Percentiles rank a stretch among this genome's conserved stretches.
These are phyloP conservation scores for Yarrowia sp. DNA, from an alignment of 805 yeast genomes.

Conservation along the genomic window DNA sequence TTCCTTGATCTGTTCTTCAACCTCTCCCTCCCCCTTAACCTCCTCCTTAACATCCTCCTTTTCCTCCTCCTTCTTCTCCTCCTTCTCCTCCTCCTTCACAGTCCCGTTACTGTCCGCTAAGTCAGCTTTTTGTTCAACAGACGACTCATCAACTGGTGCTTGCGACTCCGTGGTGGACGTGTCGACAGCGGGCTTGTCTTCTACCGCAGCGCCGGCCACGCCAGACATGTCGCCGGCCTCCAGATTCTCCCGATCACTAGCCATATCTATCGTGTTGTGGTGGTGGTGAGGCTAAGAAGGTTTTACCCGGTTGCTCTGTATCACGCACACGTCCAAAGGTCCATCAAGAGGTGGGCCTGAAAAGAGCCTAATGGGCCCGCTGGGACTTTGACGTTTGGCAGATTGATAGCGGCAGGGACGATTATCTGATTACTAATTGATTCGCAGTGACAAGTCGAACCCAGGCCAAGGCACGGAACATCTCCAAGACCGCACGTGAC, in stretches of 20 bases:
- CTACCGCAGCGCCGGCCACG: background rate
- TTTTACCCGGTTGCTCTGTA: slow-evolving; percentile 36
- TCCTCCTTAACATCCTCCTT: background rate
- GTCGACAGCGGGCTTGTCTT: too few species aligned
- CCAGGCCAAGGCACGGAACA: too few species aligned
- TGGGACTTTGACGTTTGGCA: too few species aligned
- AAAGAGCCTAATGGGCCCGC: background rate
- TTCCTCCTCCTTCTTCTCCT: background rate
- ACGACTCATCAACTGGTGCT: too few species aligned
- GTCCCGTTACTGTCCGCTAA: too few species aligned
- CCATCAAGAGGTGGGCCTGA: slow-evolving; percentile 7
- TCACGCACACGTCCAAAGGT: slow-evolving; percentile 19
- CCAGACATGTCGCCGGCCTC: background rate
- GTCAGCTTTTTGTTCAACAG: slow-evolving; percentile 1
- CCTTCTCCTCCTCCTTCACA: background rate
- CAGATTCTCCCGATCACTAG: slow-evolving; percentile 26
- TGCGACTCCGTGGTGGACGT: too few species aligned
- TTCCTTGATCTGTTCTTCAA: background rate
- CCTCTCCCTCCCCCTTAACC: background rate
- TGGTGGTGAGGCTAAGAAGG: slow-evolving; percentile 39
- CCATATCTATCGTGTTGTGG: slow-evolving; percentile 37
- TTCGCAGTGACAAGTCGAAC: too few species aligned
- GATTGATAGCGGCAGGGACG: too few species aligned
- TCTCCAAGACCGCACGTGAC: slow-evolving; percentile 10
- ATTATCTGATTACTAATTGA: too few species aligned